Evolutionary conservation across 2,329 filamentous ascomycete genomes (phyloP).

Genomic region (Chalara sp.): DNA sequence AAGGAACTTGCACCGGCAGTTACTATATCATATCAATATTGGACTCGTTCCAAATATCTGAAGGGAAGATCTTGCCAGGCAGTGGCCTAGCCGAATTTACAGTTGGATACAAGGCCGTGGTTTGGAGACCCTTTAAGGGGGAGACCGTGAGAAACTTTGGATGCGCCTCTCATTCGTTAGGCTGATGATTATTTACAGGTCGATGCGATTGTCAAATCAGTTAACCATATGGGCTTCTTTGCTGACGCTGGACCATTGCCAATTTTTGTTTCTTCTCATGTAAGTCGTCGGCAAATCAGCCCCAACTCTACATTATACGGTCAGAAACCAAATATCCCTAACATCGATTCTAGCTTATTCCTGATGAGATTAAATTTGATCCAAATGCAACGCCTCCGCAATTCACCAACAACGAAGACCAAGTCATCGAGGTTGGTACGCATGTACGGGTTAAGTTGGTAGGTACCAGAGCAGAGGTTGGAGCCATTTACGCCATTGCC

Average conservation of each 20-base stretch:
- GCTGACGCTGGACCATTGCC: conserved; percentile 72
- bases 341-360: conserved; percentile 62
- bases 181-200: conserved; percentile 50
- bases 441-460: conserved; percentile 93
- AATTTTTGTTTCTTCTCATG: conserved; percentile 61
- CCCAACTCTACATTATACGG: no score
- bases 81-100: conserved; percentile 92
- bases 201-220: conserved; percentile 86
- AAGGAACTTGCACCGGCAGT: conserved; percentile 89
- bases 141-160: conserved; percentile 67
- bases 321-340: conserved; percentile 7
- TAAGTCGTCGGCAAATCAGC: conserved; percentile 10
- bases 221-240: conserved; percentile 90
- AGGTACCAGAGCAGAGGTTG: conserved; percentile 87
- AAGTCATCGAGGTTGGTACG: conserved; percentile 87
- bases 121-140: conserved; percentile 96
- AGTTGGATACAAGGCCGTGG: conserved; percentile 88
- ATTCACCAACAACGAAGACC: conserved; percentile 91
- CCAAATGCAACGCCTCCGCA: conserved; percentile 94
- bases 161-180: neutral
- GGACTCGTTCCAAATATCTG: conserved; percentile 91
- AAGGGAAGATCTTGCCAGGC: conserved; percentile 85
- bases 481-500: conserved; percentile 92
- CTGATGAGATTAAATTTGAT: conserved; percentile 86
- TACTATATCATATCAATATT: conserved; percentile 99